Base-by-base conservation (phyloP, 192 early-diverging fungal species). In the Allomyces macrogynus region DNA sequence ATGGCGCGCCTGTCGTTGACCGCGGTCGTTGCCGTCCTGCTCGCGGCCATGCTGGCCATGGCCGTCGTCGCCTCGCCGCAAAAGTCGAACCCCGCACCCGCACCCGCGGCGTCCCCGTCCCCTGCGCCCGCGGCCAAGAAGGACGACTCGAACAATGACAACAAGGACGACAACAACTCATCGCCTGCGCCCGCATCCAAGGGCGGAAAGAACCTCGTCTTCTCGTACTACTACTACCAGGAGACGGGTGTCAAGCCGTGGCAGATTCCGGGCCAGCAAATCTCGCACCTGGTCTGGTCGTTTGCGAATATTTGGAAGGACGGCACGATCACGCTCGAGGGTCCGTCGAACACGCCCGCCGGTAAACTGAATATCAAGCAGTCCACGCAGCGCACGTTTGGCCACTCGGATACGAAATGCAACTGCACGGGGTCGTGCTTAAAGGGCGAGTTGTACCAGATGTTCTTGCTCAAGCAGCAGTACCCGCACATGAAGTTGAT, bases 401-500 rank as follows among this genome's bases (percentile, higher is more conserved):
- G 49, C 12, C 20, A 57, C 49, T 20, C 20, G 16, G 49, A 57
- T 10, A 57, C 12, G 16, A 57, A 57, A 10, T 57, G 49, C 49
- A 57, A 57, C 49, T 57, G 49, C 49, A 14, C 12, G 49, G 49
- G 49, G 16, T 14, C 12, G 16, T 57, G 49, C 49, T n/a, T 57
- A 3, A 57, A 57, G 20, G 49, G 49, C 49, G 49, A 57, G 49
- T 10, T 57, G 49, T 65, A 42, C 18, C 64, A 65, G 32, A 25
- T 65, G 26, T 65, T 65, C n/a, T 65, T 65, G 60, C 60, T 65
- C 24, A 65, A 65, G 60, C 42, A 65, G 32, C 24, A 65, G 25
- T 65, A 65, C 60, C 64, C 64, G 16, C 64, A 65, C 32, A 24
- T 65, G 18, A 65, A 65, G 60, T 4, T 42, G 16, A 65, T 65